Evolutionary conservation across 2,329 filamentous ascomycete species (phyloP).

Genomic region (Xylariaceae sp.): DNA sequence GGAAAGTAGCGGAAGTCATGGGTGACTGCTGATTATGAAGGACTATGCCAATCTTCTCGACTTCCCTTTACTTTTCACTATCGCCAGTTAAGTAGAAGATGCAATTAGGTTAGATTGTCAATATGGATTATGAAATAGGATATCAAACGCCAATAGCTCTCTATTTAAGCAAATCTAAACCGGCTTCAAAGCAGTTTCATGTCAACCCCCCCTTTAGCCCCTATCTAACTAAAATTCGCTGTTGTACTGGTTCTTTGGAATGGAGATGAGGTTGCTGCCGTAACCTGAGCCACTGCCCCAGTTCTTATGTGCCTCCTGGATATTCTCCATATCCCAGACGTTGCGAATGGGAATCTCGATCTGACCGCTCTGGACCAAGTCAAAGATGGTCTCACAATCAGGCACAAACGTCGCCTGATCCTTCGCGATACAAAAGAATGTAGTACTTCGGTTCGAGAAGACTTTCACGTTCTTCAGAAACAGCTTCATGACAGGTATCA

Average conservation of each 20-base stretch:
- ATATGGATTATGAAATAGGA: no score
- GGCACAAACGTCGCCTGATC: conserved; percentile 32
- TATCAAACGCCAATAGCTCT: no score
- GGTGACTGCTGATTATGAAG: no score
- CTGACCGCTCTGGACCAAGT: conserved; percentile 29
- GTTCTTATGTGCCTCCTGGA: conserved; percentile 34
- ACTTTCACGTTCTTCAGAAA: conserved; percentile 24
- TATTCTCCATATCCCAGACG: conserved; percentile 39
- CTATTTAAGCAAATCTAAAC: not conserved
- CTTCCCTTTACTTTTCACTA: no score
- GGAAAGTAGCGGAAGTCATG: no score
- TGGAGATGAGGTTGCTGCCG: conserved; percentile 33
- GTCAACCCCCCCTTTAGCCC: not conserved
- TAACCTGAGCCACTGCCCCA: conserved; percentile 35
- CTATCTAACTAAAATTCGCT: no score
- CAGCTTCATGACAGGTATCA: conserved; percentile 29
- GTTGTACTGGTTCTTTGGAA: conserved; percentile 3
- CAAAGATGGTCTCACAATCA: conserved; percentile 30
- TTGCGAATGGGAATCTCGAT: conserved; percentile 37
- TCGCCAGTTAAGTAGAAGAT: no score
- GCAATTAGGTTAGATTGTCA: no score
- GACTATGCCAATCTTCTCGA: no score
- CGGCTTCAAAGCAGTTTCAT: not conserved
- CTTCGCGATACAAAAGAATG: conserved; percentile 35
- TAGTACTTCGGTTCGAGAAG: conserved; percentile 27